Evolutionary conservation across 1,284 basidiomycete species (phyloP).

Genomic region (Jaminaea rosea): DNA sequence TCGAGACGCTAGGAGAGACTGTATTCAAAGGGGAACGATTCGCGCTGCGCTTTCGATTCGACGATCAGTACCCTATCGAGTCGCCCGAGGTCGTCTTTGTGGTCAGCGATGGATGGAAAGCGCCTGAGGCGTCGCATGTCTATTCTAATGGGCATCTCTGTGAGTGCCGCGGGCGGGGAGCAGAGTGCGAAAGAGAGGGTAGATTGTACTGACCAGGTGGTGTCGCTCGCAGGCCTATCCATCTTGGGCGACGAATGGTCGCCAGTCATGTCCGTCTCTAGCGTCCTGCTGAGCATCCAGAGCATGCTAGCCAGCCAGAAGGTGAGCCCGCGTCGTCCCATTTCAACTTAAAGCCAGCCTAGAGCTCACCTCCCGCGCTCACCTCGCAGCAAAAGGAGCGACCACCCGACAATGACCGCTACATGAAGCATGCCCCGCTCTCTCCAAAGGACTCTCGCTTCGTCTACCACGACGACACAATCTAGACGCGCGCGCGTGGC

Average conservation of each 20-base stretch:
- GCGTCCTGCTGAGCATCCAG: conserved; percentile 39
- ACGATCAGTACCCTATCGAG: conserved; percentile 39
- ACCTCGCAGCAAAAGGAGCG: conserved; percentile 19
- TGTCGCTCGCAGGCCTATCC: too few species aligned
- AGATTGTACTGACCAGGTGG: too few species aligned
- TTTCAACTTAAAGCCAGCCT: too few species aligned
- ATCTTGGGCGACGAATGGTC: conserved; percentile 42
- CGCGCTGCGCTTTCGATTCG: conserved; percentile 39
- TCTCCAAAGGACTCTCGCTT: conserved; percentile 33
- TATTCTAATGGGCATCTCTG: conserved; percentile 45
- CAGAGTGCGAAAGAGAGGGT: too few species aligned
- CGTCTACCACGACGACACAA: conserved; percentile 26
- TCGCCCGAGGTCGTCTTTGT: conserved; percentile 43
- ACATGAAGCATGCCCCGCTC: conserved; percentile 33
- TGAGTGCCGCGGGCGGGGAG: too few species aligned
- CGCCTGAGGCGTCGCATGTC: conserved; percentile 21
- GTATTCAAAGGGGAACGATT: conserved; percentile 34
- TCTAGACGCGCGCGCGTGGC: too few species aligned
- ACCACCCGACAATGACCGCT: conserved; percentile 40
- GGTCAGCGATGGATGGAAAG: conserved; percentile 28
- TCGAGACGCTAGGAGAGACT: conserved; percentile 27
- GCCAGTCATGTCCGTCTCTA: conserved; percentile 37
- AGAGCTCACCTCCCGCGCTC: background rate
- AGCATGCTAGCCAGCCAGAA: conserved; percentile 45
- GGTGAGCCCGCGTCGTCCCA: background rate